phyloP scores from a whole-genome alignment of 768 basidiomycete species.

The Kwoniella bestiolae region DNA sequence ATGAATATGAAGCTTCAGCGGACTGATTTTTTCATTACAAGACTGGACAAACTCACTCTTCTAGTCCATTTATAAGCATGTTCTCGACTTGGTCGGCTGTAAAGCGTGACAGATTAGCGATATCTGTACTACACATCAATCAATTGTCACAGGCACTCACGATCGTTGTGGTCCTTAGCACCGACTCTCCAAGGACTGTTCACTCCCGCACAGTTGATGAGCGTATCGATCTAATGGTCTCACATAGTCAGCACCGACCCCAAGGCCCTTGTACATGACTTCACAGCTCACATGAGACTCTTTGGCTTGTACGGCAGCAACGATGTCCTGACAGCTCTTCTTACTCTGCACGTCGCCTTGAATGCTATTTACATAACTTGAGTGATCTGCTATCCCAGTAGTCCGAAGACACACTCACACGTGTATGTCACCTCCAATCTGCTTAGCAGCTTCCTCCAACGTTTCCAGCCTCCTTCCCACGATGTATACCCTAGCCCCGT shows the following conservation, averaged over 20 bases:
- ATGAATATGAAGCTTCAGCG: no score
- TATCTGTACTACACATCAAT: not conserved
- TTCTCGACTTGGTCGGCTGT: no score
- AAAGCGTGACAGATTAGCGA: no score
- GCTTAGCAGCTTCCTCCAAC: conserved; percentile 29
- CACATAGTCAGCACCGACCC: no score
- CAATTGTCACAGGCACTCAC: conserved; percentile 14
- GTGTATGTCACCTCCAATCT: conserved; percentile 32
- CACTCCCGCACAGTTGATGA: conserved; percentile 37
- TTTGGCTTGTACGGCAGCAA: conserved; percentile 1
- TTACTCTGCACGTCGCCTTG: conserved; percentile 36
- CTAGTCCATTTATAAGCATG: not conserved
- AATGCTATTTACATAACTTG: conserved; percentile 9
- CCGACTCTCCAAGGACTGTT: conserved; percentile 24
- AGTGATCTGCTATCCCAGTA: no score
- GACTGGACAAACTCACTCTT: conserved; percentile 24
- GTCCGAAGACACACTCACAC: conserved; percentile 12
- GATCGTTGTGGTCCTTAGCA: conserved; percentile 25
- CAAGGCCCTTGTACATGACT: no score
- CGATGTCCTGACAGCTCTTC: conserved; percentile 24
- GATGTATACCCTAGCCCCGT: conserved; percentile 46
- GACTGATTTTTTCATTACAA: no score
- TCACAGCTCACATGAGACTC: conserved; percentile 3
- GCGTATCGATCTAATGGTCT: conserved; percentile 17
- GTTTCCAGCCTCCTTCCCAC: conserved; percentile 36